A percentile compares a stretch with the other conserved stretches of the same genome.
Conservation (phyloP, 176 grass and related monocot genomes). For the Ensete glaucum region DNA sequence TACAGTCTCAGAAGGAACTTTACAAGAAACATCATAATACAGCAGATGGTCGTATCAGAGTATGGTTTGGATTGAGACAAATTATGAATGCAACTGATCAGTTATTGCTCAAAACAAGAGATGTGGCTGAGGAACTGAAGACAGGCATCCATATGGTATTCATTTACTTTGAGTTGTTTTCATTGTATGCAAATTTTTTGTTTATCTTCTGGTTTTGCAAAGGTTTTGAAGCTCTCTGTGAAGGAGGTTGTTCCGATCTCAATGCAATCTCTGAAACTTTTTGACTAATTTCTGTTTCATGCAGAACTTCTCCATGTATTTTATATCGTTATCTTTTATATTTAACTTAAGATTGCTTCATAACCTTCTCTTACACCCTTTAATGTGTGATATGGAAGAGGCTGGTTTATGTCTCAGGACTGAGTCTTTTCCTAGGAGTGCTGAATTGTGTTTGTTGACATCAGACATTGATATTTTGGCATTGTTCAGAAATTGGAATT, state of each 20-base stretch:
- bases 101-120: slow-evolving; percentile 81
- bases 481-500: too few relatives aligned
- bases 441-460: too few relatives aligned
- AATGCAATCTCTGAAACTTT: too few relatives aligned
- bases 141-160: slow-evolving; percentile 97
- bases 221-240: not conserved
- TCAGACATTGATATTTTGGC: too few relatives aligned
- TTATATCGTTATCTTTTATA: too few relatives aligned
- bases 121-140: slow-evolving; percentile 60
- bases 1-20: slow-evolving; percentile 75
- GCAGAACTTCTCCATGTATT: too few relatives aligned
- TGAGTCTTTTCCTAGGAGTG: too few relatives aligned
- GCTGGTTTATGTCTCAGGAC: too few relatives aligned
- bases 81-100: slow-evolving; percentile 84
- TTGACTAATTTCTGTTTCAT: too few relatives aligned
- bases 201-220: not conserved
- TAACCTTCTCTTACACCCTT: too few relatives aligned
- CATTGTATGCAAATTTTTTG: not conserved
- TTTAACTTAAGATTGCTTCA: too few relatives aligned
- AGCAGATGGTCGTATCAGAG: slow-evolving; percentile 73
- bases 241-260: not conserved
- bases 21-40: slow-evolving; percentile 75
- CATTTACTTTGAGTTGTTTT: not conserved
- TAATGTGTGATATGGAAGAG: too few relatives aligned
- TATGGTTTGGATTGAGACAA: slow-evolving; percentile 97